Conservation (phyloP, 768 basidiomycete genomes). For the Pulveroboletus frians region DNA sequence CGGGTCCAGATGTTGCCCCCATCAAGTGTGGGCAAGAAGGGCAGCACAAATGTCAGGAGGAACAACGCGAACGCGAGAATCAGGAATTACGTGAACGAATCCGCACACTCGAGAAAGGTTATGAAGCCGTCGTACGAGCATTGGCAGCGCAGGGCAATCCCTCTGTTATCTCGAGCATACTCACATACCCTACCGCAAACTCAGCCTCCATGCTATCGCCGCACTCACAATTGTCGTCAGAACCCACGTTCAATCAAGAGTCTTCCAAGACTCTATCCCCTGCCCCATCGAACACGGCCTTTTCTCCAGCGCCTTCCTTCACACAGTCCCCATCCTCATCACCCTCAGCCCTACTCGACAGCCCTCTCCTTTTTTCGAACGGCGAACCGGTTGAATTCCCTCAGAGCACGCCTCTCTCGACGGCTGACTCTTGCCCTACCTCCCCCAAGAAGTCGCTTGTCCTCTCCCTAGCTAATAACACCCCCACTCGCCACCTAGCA, state of each 20-base stretch:
- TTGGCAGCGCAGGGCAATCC: conserved; percentile 53
- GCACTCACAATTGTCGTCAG: conserved; percentile 20
- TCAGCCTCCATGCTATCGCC: conserved; percentile 8
- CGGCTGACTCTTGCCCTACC: conserved; percentile 28
- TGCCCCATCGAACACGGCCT: conserved; percentile 21
- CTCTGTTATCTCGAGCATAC: conserved; percentile 16
- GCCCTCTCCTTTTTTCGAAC: conserved; percentile 24
- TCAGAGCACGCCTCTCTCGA: conserved; percentile 34
- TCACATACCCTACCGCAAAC: conserved; percentile 13
- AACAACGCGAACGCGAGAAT: conserved; percentile 59
- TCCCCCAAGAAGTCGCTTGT: conserved; percentile 25
- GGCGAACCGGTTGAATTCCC: conserved; percentile 31
- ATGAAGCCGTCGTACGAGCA: conserved; percentile 76
- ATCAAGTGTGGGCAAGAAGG: conserved; percentile 26
- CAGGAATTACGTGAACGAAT: conserved; percentile 71
- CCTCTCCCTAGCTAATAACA: conserved; percentile 34
- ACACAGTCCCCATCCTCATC: conserved; percentile 41
- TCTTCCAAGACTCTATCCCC: conserved; percentile 22
- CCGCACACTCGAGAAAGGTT: conserved; percentile 72
- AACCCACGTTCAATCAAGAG: conserved; percentile 18
- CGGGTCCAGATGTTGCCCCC: conserved; percentile 23
- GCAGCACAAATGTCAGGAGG: conserved; percentile 33
- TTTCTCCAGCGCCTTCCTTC: conserved; percentile 33
- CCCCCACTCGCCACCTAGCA: conserved; percentile 96
- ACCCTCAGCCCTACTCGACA: conserved; percentile 35